Percentiles rank a stretch among this genome's conserved stretches.
These are phyloP conservation scores for Beauveria asiatica DNA, from an alignment of 2,329 filamentous ascomycete genomes.

Conservation along the genomic window DNA sequence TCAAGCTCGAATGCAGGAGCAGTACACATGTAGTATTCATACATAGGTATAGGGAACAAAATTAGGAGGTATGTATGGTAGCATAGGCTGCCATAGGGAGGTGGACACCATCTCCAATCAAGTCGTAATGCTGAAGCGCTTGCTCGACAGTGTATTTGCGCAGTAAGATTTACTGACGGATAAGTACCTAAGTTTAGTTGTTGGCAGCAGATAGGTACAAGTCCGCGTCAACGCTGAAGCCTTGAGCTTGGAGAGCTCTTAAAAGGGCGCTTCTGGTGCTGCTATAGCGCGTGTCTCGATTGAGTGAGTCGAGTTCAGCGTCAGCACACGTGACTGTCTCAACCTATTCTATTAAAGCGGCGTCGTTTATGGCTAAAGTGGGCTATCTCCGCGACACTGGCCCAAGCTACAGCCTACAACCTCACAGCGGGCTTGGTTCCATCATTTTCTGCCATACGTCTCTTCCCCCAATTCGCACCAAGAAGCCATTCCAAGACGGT, in stretches of 20 bases:
- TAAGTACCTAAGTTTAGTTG: background rate
- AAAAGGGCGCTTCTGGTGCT: background rate
- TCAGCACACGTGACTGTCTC: background rate
- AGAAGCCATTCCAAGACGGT: background rate
- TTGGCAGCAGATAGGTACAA: background rate
- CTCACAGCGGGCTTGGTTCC: conserved; percentile 2
- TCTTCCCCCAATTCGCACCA: conserved; percentile 5
- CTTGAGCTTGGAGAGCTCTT: conserved; percentile 5
- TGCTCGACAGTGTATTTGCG: background rate
- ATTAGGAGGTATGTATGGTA: too few species aligned
- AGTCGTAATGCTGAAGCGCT: background rate
- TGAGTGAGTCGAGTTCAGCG: background rate
- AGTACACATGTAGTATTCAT: background rate
- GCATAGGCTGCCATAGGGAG: too few species aligned
- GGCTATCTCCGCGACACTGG: background rate
- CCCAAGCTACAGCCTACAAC: background rate
- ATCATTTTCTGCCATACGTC: conserved; percentile 12
- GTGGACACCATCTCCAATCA: background rate
- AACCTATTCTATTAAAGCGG: background rate
- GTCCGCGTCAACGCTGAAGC: conserved; percentile 12
- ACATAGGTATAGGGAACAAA: background rate
- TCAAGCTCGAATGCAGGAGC: background rate
- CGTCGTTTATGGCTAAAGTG: background rate
- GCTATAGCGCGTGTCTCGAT: background rate
- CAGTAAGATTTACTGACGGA: background rate